phyloP scores from a whole-genome alignment of 768 basidiomycete genomes.

The Calocybe gangraenosa region DNA sequence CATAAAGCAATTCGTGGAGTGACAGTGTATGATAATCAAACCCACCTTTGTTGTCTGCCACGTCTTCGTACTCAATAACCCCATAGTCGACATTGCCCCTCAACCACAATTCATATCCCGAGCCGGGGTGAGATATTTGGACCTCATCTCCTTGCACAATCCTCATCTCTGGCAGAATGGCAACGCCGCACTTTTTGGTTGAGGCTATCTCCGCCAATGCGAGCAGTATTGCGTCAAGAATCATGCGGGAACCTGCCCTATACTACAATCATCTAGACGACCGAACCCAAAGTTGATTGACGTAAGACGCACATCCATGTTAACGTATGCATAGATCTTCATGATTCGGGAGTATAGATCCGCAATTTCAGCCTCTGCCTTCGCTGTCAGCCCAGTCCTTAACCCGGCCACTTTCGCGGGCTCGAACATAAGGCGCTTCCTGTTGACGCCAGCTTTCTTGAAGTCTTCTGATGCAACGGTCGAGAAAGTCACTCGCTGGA shows the following conservation, averaged over 20 bases:
- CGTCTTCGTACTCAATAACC: constrained; percentile 22
- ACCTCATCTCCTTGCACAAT: constrained; percentile 20
- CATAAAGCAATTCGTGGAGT: constrained; percentile 11
- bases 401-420: constrained; percentile 17
- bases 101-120: constrained; percentile 24
- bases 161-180: constrained; percentile 26
- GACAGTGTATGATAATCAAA: constrained; percentile 12
- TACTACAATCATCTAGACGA: constrained; percentile 20
- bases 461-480: constrained; percentile 21
- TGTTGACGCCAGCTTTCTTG: constrained; percentile 21
- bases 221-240: constrained; percentile 27
- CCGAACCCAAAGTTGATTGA: constrained; percentile 13
- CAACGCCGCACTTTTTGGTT: constrained; percentile 16
- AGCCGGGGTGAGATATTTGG: constrained; percentile 17
- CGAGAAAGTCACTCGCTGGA: constrained; percentile 25
- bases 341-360: constrained; percentile 21
- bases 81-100: constrained; percentile 26
- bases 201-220: constrained; percentile 21
- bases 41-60: constrained; percentile 20
- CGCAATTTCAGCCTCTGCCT: constrained; percentile 18
- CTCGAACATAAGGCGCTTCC: constrained; percentile 21
- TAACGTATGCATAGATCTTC: constrained; percentile 26
- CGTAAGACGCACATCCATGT: constrained; percentile 25
- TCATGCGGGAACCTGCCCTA: constrained; percentile 24
- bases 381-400: constrained; percentile 12